A percentile compares a stretch with the other conserved stretches of the same genome.
These are phyloP conservation scores for Aspergillus clavatus DNA, from an alignment of 2,329 filamentous ascomycete genomes.

Conservation along the genomic window DNA sequence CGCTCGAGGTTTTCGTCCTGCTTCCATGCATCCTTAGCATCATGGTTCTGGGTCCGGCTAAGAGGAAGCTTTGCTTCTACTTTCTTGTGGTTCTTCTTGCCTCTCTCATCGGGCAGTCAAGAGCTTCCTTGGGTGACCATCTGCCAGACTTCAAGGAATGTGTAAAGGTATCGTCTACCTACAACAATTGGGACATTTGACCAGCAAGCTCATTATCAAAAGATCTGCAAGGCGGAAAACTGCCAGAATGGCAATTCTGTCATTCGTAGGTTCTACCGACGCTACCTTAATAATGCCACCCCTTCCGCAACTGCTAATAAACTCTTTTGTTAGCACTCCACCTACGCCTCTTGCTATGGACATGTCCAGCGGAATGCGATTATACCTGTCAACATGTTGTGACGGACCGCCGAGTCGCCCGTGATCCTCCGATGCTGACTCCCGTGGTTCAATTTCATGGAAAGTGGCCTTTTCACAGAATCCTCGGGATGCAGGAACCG, in stretches of 20 bases:
- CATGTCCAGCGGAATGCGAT: constrained; percentile 90
- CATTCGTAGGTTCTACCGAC: constrained; percentile 58
- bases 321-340: constrained; percentile 59
- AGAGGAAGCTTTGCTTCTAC: constrained; percentile 18
- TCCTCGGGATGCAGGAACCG: constrained; percentile 91
- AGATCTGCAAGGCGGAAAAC: constrained; percentile 79
- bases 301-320: constrained; percentile 7
- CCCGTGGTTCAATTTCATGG: constrained; percentile 90
- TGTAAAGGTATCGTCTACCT: constrained; percentile 59
- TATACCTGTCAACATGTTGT: constrained; percentile 95
- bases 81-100: constrained; percentile 32
- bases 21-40: constrained; percentile 16
- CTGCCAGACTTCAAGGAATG: constrained; percentile 85
- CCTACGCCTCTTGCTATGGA: constrained; percentile 85
- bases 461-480: constrained; percentile 94
- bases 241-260: constrained; percentile 63
- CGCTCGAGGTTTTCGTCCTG: constrained; percentile 6
- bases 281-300: not conserved
- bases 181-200: not conserved
- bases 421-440: constrained; percentile 58
- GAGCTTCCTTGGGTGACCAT: constrained; percentile 76
- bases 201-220: constrained; percentile 17
- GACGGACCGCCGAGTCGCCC: constrained; percentile 64
- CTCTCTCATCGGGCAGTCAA: constrained; percentile 35
- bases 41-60: constrained; percentile 23